Percentiles rank a stretch among this genome's conserved stretches.
These are phyloP conservation scores for Turritis glabra DNA, from an alignment of 345 rosid genomes.

Conservation along the genomic window DNA sequence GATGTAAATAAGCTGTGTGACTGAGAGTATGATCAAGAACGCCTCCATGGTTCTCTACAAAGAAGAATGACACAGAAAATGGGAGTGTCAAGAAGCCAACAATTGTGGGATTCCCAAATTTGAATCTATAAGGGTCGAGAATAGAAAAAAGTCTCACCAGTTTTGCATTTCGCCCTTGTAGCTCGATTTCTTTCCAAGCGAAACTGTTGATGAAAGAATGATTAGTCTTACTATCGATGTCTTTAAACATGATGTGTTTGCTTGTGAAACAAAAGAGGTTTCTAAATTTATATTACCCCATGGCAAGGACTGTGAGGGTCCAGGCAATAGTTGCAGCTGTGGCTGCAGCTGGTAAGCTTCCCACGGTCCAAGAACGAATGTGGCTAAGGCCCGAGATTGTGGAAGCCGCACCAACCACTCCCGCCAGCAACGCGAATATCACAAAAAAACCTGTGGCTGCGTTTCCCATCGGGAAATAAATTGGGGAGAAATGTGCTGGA, in stretches of 20 bases:
- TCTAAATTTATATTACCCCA: constrained; percentile 58
- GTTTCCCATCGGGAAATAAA: constrained; percentile 92
- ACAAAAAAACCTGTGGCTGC: constrained; percentile 99
- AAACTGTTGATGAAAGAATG: constrained; percentile 49
- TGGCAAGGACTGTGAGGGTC: constrained; percentile 86
- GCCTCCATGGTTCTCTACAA: constrained; percentile 99
- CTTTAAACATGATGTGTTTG: not conserved
- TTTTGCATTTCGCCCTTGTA: constrained; percentile 65
- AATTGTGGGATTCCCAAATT: not conserved
- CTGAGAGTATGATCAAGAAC: constrained; percentile 82
- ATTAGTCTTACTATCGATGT: constrained; percentile 22
- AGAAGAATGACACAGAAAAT: constrained; percentile 19
- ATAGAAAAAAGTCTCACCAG: constrained; percentile 54
- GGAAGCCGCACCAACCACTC: constrained; percentile 87
- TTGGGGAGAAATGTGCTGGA: constrained; percentile 93
- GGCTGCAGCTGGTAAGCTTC: constrained; percentile 79
- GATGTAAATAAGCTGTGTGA: constrained; percentile 79
- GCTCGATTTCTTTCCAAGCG: constrained; percentile 87
- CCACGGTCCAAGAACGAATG: constrained; percentile 56
- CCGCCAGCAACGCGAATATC: constrained; percentile 74
- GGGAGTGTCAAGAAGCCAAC: not conserved
- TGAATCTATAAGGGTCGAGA: not conserved
- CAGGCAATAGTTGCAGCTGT: constrained; percentile 83
- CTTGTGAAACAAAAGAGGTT: constrained; percentile 3
- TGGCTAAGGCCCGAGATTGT: constrained; percentile 69